Conservation (phyloP, 169 alveolate genomes). For the Miamiensis avidus region DNA sequence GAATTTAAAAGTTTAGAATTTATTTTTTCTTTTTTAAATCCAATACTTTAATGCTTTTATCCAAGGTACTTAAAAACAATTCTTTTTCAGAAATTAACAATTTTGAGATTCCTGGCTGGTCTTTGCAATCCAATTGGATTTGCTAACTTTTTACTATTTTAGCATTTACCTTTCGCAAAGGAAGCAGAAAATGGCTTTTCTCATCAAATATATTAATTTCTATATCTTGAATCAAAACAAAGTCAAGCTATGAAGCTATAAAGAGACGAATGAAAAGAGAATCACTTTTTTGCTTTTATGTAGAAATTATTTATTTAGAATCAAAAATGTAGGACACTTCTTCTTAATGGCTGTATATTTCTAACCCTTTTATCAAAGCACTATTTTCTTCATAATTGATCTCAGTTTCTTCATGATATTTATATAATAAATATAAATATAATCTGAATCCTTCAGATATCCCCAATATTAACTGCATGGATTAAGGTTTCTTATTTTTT, state of each 20-base stretch:
- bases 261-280: not conserved
- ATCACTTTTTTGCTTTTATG: too few relatives aligned
- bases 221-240: too few relatives aligned
- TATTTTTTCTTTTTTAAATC: too few relatives aligned
- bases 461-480: too few relatives aligned
- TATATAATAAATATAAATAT: too few relatives aligned
- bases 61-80: not conserved
- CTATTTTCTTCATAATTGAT: too few relatives aligned
- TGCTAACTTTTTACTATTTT: not conserved
- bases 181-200: not conserved
- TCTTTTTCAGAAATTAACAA: not conserved
- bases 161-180: not conserved
- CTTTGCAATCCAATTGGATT: too few relatives aligned
- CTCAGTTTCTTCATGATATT: too few relatives aligned
- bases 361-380: not conserved
- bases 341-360: not conserved
- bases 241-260: not conserved
- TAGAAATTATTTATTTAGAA: not conserved
- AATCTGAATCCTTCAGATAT: not conserved
- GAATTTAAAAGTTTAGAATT: not conserved
- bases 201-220: not conserved
- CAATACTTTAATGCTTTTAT: not conserved
- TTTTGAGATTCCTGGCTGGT: not conserved
- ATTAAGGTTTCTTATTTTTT: not conserved
- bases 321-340: not conserved